Evolutionary conservation across 345 rosid species (phyloP), one percentile per base, ranked within the genome.

Genomic region (Aquilaria sinensis): DNA sequence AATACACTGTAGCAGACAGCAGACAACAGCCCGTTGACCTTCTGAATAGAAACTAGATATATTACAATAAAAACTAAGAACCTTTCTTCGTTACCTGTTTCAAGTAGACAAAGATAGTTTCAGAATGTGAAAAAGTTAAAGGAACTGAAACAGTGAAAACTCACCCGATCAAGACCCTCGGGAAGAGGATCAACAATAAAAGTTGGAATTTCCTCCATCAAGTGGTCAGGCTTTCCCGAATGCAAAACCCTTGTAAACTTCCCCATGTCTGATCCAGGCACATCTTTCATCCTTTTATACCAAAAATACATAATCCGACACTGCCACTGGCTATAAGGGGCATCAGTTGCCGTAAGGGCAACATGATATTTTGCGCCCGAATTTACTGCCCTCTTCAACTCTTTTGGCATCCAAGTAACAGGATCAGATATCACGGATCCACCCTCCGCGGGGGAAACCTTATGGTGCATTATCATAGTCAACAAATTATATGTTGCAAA

Each of bases 251-350:
- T 80, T 11, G 91, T 85, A 64, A 88, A 88, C 62, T 81, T 71
- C 14, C 96, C 96, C 96, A 88, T 83, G 60, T 85, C 96, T 12
- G 91, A 88, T 56, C 91, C 80, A 1, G 89, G 89, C 84, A 77
- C 67, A 62, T 81, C 83, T 67, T 70, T 83, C 37, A 77, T 75
- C 70, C 74, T 81, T 77, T 80, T 85, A 72, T 83, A 88, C 91
- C 91, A 88, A 49, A 85, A 88, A 55, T 81, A 81, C 91, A 85
- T 88, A 32, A 88, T 80, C 63, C 87, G 80, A 70, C 85, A 85
- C 72, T 88, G 96, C 96, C 96, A 88, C 67, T 88, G 82, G 72
- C 91, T 88, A 67, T 88, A 88, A 6, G 84, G 73, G 49, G 89
- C 74, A 75, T 72, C 83, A 5, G 91, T 83, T 56, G 91, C 91